Evolutionary conservation across 352 stramenopile genomes (phyloP).

Genomic region (Pythium myriotylum): DNA sequence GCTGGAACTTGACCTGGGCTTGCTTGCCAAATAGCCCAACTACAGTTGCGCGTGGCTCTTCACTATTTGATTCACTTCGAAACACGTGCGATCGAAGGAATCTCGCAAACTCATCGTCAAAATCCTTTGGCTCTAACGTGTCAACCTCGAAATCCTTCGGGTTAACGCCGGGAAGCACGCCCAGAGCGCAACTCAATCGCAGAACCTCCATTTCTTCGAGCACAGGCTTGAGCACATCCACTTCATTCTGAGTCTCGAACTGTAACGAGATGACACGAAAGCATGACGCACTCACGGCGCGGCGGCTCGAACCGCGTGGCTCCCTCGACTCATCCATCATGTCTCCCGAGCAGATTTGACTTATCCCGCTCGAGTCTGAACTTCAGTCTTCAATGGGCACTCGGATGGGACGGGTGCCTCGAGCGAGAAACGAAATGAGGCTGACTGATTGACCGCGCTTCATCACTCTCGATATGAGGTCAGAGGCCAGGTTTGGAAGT

Average conservation of each 20-base stretch:
- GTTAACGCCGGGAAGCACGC: slow-evolving; percentile 47
- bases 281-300: slow-evolving; percentile 16
- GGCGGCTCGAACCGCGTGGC: too few relatives aligned
- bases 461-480: too few relatives aligned
- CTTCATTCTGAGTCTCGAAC: slow-evolving; percentile 60
- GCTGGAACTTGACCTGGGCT: slow-evolving; percentile 42
- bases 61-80: slow-evolving; percentile 9
- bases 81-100: slow-evolving; percentile 64
- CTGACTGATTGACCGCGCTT: too few relatives aligned
- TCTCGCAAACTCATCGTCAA: slow-evolving; percentile 65
- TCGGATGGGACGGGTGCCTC: too few relatives aligned
- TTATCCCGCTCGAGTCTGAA: too few relatives aligned
- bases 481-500: too few relatives aligned
- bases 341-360: too few relatives aligned
- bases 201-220: slow-evolving; percentile 70
- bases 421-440: too few relatives aligned
- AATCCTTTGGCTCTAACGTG: slow-evolving; percentile 50
- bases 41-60: slow-evolving; percentile 32
- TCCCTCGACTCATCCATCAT: too few relatives aligned
- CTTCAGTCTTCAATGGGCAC: too few relatives aligned
- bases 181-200: slow-evolving; percentile 57
- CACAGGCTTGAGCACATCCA: slow-evolving; percentile 70
- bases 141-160: slow-evolving; percentile 55
- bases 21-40: slow-evolving; percentile 68
- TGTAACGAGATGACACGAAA: slow-evolving; percentile 63